A percentile compares a stretch with the other conserved stretches of the same genome.
phyloP scores from a whole-genome alignment of 2,329 filamentous ascomycete genomes.

The Xylariaceae sp. region DNA sequence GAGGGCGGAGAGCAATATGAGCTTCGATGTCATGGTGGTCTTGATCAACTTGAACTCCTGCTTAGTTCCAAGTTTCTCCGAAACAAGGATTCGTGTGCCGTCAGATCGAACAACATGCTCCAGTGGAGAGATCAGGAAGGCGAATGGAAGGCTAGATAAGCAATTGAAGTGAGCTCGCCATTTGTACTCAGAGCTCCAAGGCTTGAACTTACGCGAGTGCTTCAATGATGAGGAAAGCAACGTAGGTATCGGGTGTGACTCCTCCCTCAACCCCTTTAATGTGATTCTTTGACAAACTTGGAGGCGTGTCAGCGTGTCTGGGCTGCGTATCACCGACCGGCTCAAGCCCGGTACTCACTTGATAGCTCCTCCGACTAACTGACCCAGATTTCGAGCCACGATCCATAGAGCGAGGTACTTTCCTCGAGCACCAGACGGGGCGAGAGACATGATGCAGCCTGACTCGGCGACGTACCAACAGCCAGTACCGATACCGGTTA shows the following conservation, averaged over 20 bases:
- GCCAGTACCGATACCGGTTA: slow-evolving; percentile 36
- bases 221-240: slow-evolving; percentile 44
- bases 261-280: slow-evolving; percentile 31
- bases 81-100: slow-evolving; percentile 36
- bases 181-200: background rate
- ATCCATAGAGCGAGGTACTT: slow-evolving; percentile 46
- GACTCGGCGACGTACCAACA: slow-evolving; percentile 47
- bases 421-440: slow-evolving; percentile 40
- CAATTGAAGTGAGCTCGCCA: background rate
- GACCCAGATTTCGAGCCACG: slow-evolving; percentile 41
- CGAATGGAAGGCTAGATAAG: slow-evolving; percentile 33
- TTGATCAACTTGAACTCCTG: slow-evolving; percentile 35
- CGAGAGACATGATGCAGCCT: slow-evolving; percentile 43
- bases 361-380: slow-evolving; percentile 42
- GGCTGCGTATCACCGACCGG: no score
- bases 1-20: slow-evolving; percentile 33
- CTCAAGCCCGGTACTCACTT: slow-evolving; percentile 27
- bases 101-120: slow-evolving; percentile 41
- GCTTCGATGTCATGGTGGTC: slow-evolving; percentile 32
- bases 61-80: slow-evolving; percentile 35
- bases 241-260: slow-evolving; percentile 39
- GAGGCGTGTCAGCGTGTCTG: slow-evolving; percentile 1
- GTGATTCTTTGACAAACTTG: slow-evolving; percentile 33
- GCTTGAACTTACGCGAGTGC: slow-evolving; percentile 33
- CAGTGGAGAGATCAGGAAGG: slow-evolving; percentile 40